A percentile compares a stretch with the other conserved stretches of the same genome.
phyloP scores from a whole-genome alignment of 352 stramenopile species.

The Lagenidium giganteum region DNA sequence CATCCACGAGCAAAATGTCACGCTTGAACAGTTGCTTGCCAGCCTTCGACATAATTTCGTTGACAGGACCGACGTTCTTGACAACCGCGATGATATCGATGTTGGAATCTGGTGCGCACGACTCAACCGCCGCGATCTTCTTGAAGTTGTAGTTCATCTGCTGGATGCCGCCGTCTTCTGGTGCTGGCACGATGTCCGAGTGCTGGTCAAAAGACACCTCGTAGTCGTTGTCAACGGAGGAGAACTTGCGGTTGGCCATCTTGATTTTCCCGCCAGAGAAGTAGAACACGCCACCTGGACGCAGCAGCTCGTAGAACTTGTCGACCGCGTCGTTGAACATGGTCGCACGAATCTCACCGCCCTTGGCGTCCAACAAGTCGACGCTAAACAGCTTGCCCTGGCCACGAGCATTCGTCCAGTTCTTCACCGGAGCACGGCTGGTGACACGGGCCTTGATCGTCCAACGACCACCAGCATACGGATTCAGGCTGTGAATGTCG shows the following conservation, averaged over 20 bases:
- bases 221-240: conserved; percentile 95
- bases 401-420: conserved; percentile 95
- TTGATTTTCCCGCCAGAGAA: conserved; percentile 95
- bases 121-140: conserved; percentile 92
- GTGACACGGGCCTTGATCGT: conserved; percentile 96
- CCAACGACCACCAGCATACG: conserved; percentile 91
- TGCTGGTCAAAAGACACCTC: conserved; percentile 98
- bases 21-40: conserved; percentile 95
- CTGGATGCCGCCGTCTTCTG: conserved; percentile 89
- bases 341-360: conserved; percentile 96
- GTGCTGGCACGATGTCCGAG: conserved; percentile 90
- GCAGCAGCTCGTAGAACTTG: conserved; percentile 94
- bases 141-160: conserved; percentile 91
- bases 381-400: conserved; percentile 96
- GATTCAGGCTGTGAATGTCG: conserved; percentile 91
- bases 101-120: conserved; percentile 76
- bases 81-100: conserved; percentile 97
- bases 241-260: conserved; percentile 97
- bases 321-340: conserved; percentile 99
- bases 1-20: conserved; percentile 95
- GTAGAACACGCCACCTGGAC: conserved; percentile 88
- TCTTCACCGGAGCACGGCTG: conserved; percentile 90
- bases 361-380: conserved; percentile 93
- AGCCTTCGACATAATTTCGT: conserved; percentile 93
- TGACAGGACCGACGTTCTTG: conserved; percentile 88